Evolutionary conservation across 805 yeast species (phyloP), one percentile per base, ranked within the genome.

Genomic region (Kuraishia cidri): DNA sequence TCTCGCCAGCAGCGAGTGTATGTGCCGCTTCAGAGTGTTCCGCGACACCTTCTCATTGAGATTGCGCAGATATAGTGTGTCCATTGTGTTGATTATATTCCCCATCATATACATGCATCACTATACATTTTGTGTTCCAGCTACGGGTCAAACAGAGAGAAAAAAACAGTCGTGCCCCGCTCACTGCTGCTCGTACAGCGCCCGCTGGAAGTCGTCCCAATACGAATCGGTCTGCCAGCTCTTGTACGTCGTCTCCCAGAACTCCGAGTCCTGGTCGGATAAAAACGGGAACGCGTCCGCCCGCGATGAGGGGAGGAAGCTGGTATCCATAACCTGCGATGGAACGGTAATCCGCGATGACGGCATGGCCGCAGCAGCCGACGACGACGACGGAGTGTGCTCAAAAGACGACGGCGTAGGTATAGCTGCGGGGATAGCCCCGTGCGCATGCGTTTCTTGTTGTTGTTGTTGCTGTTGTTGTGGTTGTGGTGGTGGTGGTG

Each of bases 41-140:
- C 69, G 44, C 4, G 78, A 68, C 6, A 81, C 69, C 37, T 72
- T 74, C 45, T 85, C 94, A 47, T 83, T 79, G 38, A 85, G 54
- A 44, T 83, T 83, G 43, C 81, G 66, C 24, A 86, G 50, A 48
- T 86, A 85, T n/a, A 79, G 52, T n/a, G n/a, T n/a, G n/a, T n/a
- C n/a, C n/a, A n/a, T n/a, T n/a, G n/a, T n/a, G n/a, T n/a, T n/a
- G n/a, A n/a, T n/a, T n/a, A n/a, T n/a, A n/a, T n/a, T n/a, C n/a
- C n/a, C n/a, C n/a, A n/a, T n/a, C n/a, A n/a, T n/a, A n/a, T n/a
- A n/a, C n/a, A n/a, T n/a, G n/a, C n/a, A n/a, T n/a, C n/a, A n/a
- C n/a, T n/a, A n/a, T n/a, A n/a, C n/a, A n/a, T n/a, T n/a, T n/a
- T n/a, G n/a, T n/a, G n/a, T n/a, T n/a, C n/a, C n/a, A n/a, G n/a